phyloP scores from a whole-genome alignment of 768 basidiomycete species.

The Cyclocybe aegerita region DNA sequence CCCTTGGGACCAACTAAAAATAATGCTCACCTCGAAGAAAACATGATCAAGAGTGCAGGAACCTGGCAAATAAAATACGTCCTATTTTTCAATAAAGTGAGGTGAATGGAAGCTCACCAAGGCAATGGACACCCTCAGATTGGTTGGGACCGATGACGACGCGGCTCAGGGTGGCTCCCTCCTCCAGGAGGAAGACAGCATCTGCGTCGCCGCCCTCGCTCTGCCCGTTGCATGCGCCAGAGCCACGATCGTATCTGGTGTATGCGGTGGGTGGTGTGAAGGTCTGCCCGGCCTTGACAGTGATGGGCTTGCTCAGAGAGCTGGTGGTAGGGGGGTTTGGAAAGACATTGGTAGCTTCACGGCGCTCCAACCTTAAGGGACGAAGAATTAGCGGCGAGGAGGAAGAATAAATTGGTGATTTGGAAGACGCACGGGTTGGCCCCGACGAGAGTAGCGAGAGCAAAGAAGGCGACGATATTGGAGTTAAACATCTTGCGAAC shows the following conservation, averaged over 20 bases:
- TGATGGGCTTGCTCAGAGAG: slow-evolving; percentile 33
- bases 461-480: neutral
- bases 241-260: slow-evolving; percentile 37
- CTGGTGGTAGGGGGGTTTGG: slow-evolving; percentile 34
- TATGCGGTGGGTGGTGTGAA: slow-evolving; percentile 35
- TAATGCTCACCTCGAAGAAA: slow-evolving; percentile 25
- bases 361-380: slow-evolving; percentile 23
- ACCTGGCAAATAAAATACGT: slow-evolving; percentile 10
- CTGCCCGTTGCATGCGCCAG: slow-evolving; percentile 36
- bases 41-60: slow-evolving; percentile 31
- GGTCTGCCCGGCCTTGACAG: slow-evolving; percentile 29
- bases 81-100: neutral
- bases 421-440: slow-evolving; percentile 16
- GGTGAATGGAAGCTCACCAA: slow-evolving; percentile 19
- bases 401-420: no score
- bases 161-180: slow-evolving; percentile 38
- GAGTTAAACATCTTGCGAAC: no score
- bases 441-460: slow-evolving; percentile 11
- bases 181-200: slow-evolving; percentile 39
- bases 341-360: slow-evolving; percentile 33
- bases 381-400: neutral
- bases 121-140: slow-evolving; percentile 40
- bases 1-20: neutral
- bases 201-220: slow-evolving; percentile 38
- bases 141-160: slow-evolving; percentile 42